These are phyloP conservation scores for Colletotrichum coccodes DNA, from an alignment of 2,329 filamentous ascomycete genomes.

Conservation along the genomic window DNA sequence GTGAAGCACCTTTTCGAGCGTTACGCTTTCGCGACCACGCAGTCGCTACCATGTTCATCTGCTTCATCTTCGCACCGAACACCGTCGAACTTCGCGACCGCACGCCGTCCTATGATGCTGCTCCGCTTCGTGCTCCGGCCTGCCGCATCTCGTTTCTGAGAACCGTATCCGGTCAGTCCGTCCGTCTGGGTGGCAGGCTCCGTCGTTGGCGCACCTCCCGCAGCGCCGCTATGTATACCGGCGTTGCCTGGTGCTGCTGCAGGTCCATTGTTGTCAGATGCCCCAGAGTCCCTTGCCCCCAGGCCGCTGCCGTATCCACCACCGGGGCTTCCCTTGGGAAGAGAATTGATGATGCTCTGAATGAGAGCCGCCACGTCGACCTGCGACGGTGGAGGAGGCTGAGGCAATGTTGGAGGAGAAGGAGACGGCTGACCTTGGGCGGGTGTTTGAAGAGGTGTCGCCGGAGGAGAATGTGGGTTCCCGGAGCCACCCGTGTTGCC, in stretches of 20 bases:
- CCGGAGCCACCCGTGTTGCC: background rate
- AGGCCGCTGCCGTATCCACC: conserved; percentile 17
- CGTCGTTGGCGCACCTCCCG: background rate
- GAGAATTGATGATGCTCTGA: conserved; percentile 26
- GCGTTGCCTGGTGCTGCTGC: background rate
- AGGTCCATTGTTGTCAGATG: conserved; percentile 2
- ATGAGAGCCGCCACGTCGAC: conserved; percentile 18
- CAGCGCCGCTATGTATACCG: background rate
- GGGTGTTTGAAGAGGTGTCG: background rate
- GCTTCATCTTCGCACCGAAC: background rate
- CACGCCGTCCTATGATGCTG: conserved; percentile 25
- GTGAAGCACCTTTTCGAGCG: background rate
- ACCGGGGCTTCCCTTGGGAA: conserved; percentile 10
- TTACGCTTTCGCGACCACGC: background rate
- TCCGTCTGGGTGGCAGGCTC: background rate
- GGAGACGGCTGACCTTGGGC: background rate
- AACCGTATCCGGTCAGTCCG: conserved; percentile 12
- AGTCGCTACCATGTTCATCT: background rate
- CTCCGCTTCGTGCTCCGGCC: conserved; percentile 23
- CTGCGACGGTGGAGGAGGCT: background rate
- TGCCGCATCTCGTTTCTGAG: background rate
- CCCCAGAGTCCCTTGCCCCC: conserved; percentile 27
- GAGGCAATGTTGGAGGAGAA: background rate
- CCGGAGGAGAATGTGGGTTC: background rate
- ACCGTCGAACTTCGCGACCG: background rate